Conservation (phyloP, 805 yeast genomes). For the Zygotorulaspora danielsina region DNA sequence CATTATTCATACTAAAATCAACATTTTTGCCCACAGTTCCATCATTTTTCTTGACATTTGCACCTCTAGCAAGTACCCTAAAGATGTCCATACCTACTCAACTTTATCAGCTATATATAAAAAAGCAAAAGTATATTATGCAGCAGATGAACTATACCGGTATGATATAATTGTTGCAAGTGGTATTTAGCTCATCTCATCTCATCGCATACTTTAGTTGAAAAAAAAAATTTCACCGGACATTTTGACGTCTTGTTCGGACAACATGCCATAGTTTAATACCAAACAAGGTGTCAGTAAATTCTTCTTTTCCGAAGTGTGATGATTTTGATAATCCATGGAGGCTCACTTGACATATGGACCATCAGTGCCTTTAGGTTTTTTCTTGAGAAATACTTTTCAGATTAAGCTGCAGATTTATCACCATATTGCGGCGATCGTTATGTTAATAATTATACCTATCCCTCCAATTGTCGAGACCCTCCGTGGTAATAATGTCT, state of each 20-base stretch:
- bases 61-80: slow-evolving; percentile 79
- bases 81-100: slow-evolving; percentile 72
- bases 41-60: slow-evolving; percentile 57
- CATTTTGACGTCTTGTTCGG: slow-evolving; percentile 1
- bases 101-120: neutral
- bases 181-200: slow-evolving; percentile 6
- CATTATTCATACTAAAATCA: slow-evolving; percentile 22
- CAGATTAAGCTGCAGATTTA: too few species aligned
- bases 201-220: slow-evolving; percentile 12
- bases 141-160: neutral
- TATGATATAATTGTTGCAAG: too few species aligned
- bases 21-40: slow-evolving; percentile 24
- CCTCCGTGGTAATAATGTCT: too few species aligned
- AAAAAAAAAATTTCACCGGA: slow-evolving; percentile 8
- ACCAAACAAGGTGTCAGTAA: neutral
- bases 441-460: too few species aligned
- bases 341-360: too few species aligned
- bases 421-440: too few species aligned
- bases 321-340: neutral
- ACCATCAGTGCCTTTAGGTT: too few species aligned
- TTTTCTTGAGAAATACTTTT: too few species aligned
- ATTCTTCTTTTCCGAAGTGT: neutral
- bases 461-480: too few species aligned
- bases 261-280: slow-evolving; percentile 1
- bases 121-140: neutral